phyloP scores from a whole-genome alignment of 2,329 filamentous ascomycete genomes.

The Pseudocercospora fijiensis region DNA sequence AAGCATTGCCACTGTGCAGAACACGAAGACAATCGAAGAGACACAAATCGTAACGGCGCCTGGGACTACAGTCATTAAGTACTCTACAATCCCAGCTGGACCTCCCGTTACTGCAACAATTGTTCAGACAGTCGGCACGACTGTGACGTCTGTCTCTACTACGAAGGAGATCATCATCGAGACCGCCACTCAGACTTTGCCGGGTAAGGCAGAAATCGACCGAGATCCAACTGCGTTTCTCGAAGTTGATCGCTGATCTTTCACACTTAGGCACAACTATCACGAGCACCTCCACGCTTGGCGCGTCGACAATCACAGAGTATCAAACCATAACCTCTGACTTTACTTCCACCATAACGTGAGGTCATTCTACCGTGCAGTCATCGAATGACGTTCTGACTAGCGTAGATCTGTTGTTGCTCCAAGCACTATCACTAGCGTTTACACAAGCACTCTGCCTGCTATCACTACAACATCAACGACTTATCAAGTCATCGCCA shows the following conservation, averaged over 20 bases:
- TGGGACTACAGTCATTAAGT: neutral
- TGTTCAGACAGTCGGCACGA: neutral
- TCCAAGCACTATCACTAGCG: neutral
- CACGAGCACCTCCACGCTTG: slow-evolving; percentile 5
- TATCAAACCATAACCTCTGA: slow-evolving; percentile 12
- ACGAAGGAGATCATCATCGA: neutral
- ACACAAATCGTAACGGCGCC: slow-evolving; percentile 4
- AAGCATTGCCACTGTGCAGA: slow-evolving; percentile 10
- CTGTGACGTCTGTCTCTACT: slow-evolving; percentile 10
- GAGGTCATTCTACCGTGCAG: neutral
- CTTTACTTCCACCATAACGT: slow-evolving; percentile 6
- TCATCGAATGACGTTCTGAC: neutral
- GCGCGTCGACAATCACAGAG: slow-evolving; percentile 6
- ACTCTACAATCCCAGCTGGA: slow-evolving; percentile 7
- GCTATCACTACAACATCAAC: neutral
- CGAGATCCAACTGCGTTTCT: neutral
- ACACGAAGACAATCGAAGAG: slow-evolving; percentile 4
- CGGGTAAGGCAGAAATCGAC: neutral
- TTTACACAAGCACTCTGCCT: neutral
- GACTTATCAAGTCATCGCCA: slow-evolving; percentile 5
- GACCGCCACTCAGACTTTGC: neutral
- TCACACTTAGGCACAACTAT: neutral
- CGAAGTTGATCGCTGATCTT: neutral
- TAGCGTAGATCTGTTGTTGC: neutral
- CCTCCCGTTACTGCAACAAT: slow-evolving; percentile 13